Conservation (phyloP, 108 stramenopile genomes). For the Pelagomonas calceolata region DNA sequence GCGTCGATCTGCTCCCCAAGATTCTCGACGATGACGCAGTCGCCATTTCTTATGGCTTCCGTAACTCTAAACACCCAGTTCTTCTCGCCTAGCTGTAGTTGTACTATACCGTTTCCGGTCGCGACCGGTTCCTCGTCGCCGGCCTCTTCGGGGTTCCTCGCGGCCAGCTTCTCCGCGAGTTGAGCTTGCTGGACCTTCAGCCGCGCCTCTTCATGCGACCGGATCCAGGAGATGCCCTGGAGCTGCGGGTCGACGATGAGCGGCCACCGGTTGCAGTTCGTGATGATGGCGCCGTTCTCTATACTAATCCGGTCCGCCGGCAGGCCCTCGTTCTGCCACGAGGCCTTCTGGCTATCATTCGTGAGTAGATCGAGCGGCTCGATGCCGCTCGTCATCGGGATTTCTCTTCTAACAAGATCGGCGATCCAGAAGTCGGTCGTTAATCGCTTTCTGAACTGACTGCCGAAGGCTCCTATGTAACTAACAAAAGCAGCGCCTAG, state of each 20-base stretch:
- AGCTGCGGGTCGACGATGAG: constrained; percentile 53
- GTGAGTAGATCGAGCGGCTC: constrained; percentile 32
- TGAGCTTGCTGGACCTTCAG: not conserved
- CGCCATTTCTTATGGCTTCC: constrained; percentile 20
- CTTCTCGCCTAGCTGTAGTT: constrained; percentile 10
- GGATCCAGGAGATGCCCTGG: constrained; percentile 50
- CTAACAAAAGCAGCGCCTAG: constrained; percentile 43
- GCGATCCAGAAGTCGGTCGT: constrained; percentile 16
- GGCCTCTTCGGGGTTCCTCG: too few relatives aligned
- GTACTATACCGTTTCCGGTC: constrained; percentile 1
- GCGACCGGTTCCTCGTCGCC: not conserved
- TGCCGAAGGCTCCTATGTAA: constrained; percentile 49
- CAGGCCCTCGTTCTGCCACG: constrained; percentile 47
- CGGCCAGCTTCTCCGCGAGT: too few relatives aligned
- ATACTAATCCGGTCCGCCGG: constrained; percentile 43
- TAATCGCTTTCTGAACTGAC: constrained; percentile 28
- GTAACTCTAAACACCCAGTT: constrained; percentile 16
- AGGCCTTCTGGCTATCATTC: constrained; percentile 38
- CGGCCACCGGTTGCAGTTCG: constrained; percentile 42
- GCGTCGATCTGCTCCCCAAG: constrained; percentile 38
- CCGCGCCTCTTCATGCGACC: constrained; percentile 21
- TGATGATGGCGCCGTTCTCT: constrained; percentile 48
- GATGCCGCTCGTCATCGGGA: constrained; percentile 28
- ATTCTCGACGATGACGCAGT: constrained; percentile 38
- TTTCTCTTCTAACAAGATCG: constrained; percentile 16